These are phyloP conservation scores for Syncephalis fuscata DNA, from an alignment of 371 early-diverging fungal genomes.

Conservation along the genomic window DNA sequence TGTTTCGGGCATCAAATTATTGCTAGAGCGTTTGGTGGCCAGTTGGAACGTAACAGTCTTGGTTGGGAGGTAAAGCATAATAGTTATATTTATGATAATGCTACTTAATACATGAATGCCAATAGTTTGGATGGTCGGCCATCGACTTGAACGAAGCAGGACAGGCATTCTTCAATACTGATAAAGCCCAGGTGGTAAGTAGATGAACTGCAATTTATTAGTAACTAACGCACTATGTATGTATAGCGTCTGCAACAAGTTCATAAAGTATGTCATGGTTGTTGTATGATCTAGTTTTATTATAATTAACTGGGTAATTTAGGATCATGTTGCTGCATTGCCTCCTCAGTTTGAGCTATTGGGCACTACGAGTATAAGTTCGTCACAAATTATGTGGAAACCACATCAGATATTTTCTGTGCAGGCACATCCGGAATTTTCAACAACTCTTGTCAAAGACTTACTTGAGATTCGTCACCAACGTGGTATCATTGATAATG, in stretches of 20 bases:
- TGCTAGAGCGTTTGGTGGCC: constrained; percentile 39
- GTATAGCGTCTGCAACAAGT: constrained; percentile 37
- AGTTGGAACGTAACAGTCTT: constrained; percentile 23
- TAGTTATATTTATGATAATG: not conserved
- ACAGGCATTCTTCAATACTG: constrained; percentile 15
- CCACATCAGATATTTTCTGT: constrained; percentile 38
- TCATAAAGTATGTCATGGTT: constrained; percentile 23
- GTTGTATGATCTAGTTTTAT: constrained; percentile 8
- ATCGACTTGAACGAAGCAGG: constrained; percentile 20
- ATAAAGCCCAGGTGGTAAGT: constrained; percentile 11
- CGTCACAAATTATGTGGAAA: constrained; percentile 27
- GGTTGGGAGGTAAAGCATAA: constrained; percentile 44
- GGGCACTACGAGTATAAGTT: constrained; percentile 19
- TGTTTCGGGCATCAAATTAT: constrained; percentile 67
- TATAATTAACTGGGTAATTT: constrained; percentile 8
- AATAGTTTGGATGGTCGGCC: constrained; percentile 23
- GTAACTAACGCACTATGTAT: not conserved
- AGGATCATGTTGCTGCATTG: constrained; percentile 31
- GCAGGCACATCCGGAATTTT: constrained; percentile 73
- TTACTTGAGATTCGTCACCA: constrained; percentile 20
- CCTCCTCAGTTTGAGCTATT: constrained; percentile 30
- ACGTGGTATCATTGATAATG: constrained; percentile 17
- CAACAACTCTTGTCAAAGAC: constrained; percentile 23
- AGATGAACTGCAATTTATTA: not conserved
- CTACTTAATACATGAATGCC: not conserved